Evolutionary conservation across 78 protist genomes (phyloP).

Genomic region (Polysphondylium violaceum): DNA sequence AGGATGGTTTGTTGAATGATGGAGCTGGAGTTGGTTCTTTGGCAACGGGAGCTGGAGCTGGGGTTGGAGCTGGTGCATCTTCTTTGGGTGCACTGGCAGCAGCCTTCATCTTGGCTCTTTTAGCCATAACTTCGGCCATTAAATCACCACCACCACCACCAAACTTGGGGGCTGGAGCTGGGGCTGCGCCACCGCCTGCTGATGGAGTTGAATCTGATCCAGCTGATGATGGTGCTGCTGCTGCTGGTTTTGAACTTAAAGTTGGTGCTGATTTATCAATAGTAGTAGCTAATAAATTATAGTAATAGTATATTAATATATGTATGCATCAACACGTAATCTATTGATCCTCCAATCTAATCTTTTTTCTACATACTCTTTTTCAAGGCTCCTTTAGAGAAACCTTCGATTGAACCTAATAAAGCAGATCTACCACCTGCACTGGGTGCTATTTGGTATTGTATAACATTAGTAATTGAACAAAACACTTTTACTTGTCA

Average conservation of each 20-base stretch:
- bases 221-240: constrained; percentile 23
- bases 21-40: constrained; percentile 27
- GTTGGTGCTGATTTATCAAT: constrained; percentile 61
- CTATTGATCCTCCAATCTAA: not conserved
- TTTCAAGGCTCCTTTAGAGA: constrained; percentile 54
- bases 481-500: not conserved
- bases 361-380: constrained; percentile 46
- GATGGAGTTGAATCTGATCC: not conserved
- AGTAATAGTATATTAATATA: too few relatives aligned
- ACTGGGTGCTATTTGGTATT: not conserved
- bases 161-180: constrained; percentile 33
- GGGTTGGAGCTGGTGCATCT: constrained; percentile 6
- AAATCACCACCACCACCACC: constrained; percentile 83
- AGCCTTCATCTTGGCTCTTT: constrained; percentile 59
- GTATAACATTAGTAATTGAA: not conserved
- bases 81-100: constrained; percentile 35
- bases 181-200: constrained; percentile 20
- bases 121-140: constrained; percentile 80
- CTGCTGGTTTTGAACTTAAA: not conserved
- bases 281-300: constrained; percentile 44
- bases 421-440: constrained; percentile 41
- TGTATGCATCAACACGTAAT: not conserved
- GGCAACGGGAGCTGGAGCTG: constrained; percentile 1
- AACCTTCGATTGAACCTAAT: constrained; percentile 59
- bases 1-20: constrained; percentile 2